phyloP scores from a whole-genome alignment of 2,329 filamentous ascomycete genomes.

The Endoconidiophora polonica region DNA sequence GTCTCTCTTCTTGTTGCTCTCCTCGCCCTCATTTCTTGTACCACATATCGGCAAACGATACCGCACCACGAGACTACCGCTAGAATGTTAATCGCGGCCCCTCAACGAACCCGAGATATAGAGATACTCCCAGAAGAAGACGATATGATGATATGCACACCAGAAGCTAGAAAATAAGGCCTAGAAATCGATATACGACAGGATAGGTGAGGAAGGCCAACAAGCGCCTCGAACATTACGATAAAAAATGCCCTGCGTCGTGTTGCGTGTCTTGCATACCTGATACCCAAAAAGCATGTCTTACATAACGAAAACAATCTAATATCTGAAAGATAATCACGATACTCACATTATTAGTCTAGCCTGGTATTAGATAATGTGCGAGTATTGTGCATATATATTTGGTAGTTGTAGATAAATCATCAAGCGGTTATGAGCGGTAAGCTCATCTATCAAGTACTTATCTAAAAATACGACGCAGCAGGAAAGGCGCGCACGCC shows the following conservation, averaged over 20 bases:
- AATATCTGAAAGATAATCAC: constrained; percentile 5
- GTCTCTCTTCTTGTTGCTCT: not conserved
- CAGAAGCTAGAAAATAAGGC: no score
- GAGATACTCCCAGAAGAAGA: not conserved
- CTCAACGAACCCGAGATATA: not conserved
- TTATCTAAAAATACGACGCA: constrained; percentile 47
- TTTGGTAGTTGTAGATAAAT: not conserved
- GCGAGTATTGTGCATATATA: no score
- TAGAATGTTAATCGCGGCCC: no score
- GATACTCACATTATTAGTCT: not conserved
- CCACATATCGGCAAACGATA: not conserved
- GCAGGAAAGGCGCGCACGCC: constrained; percentile 46
- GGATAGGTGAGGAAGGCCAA: no score
- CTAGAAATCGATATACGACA: no score
- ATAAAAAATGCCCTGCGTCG: no score
- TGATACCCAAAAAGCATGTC: constrained; percentile 6
- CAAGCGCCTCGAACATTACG: no score
- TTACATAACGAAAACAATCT: not conserved
- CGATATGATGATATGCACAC: not conserved
- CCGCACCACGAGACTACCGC: not conserved
- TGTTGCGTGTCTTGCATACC: constrained; percentile 1
- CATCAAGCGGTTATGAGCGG: not conserved
- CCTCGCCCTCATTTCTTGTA: not conserved
- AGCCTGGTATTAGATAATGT: no score
- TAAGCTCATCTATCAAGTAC: constrained; percentile 9